Base-by-base conservation (phyloP, 257 asterid genomes). In the Solanum ossicruentum region DNA sequence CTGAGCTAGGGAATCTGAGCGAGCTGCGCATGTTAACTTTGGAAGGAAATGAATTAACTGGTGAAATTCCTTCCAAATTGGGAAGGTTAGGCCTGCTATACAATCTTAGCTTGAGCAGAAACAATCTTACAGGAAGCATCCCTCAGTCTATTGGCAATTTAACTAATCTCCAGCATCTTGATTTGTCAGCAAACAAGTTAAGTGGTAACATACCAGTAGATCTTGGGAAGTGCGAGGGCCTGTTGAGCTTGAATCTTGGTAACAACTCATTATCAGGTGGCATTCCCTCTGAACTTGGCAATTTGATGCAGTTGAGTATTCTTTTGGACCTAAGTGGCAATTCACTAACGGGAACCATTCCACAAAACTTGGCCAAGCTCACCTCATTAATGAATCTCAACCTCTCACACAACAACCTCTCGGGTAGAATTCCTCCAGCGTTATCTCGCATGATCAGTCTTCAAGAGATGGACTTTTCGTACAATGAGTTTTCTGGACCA, bases 251-350 rank as follows among this genome's bases (percentile, higher is more conserved):
- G 87, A 88, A 84, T 84, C 85, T 93, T 89, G 87, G 95, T 87
- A 83, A 79, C 78, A 95, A 96, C 85, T 2, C 69, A 6, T 87
- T 96, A 47, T 86, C 93, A 57, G 97, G 99, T 65, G 83, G 32
- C 17, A 89, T 93, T 83, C 96, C 98, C 15, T 56, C 88, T 45
- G 91, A 92, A 43, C 87, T 94, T 7, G 97, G 97, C 16, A 91
- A 89, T 65, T 85, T 95, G 81, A 15, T 80, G 77, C 80, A 78
- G 36, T 88, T 93, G 80, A 94, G 89, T 57, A 73, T 43, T 82
- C 84, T 90, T 81, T 86, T 95, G 88, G 98, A 95, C 88, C 87
- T 94, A 8, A 93, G 98, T 85, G 82, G 87, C 84, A 95, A 95
- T 75, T 87, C 89, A 1, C 73, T 95, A 39, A 87, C 94, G 1